Conservation (phyloP, 2,329 filamentous ascomycete species). For the Plectosphaerella sp. region DNA sequence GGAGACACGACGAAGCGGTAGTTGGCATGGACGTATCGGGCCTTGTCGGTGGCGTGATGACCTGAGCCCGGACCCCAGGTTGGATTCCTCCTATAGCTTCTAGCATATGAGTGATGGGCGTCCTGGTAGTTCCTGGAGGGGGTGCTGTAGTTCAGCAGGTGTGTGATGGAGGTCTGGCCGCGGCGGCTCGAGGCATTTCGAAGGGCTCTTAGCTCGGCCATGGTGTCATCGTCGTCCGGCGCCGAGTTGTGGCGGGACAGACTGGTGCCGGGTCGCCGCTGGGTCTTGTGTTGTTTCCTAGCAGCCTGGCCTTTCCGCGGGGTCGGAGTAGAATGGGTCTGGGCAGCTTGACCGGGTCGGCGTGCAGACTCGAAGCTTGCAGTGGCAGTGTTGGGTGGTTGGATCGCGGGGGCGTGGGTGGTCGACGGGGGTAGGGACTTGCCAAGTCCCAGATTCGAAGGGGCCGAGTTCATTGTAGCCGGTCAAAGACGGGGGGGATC, state of each 20-base stretch:
- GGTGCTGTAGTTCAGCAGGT: constrained; percentile 86
- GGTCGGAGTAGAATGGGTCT: constrained; percentile 30
- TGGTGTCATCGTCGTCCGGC: constrained; percentile 75
- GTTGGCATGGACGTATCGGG: constrained; percentile 87
- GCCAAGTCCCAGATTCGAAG: constrained; percentile 31
- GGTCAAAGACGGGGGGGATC: background rate
- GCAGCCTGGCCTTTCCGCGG: constrained; percentile 72
- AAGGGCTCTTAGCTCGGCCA: constrained; percentile 69
- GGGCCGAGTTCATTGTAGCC: constrained; percentile 20
- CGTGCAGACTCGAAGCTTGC: constrained; percentile 47
- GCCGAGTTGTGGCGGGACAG: constrained; percentile 24
- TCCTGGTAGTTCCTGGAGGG: constrained; percentile 68
- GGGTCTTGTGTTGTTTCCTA: constrained; percentile 80
- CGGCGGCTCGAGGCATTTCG: constrained; percentile 64
- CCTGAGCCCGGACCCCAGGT: constrained; percentile 85
- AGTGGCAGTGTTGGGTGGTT: constrained; percentile 29
- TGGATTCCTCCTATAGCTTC: constrained; percentile 64
- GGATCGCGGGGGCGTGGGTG: constrained; percentile 33
- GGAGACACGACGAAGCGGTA: constrained; percentile 95
- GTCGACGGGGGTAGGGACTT: constrained; percentile 46
- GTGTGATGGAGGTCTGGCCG: constrained; percentile 94
- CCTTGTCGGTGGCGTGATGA: constrained; percentile 87
- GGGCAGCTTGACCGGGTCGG: constrained; percentile 34
- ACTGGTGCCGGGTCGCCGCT: constrained; percentile 59
- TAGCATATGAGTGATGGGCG: constrained; percentile 43